phyloP scores from a whole-genome alignment of 495 filamentous ascomycete species.

The Penicillium ochrochloron region DNA sequence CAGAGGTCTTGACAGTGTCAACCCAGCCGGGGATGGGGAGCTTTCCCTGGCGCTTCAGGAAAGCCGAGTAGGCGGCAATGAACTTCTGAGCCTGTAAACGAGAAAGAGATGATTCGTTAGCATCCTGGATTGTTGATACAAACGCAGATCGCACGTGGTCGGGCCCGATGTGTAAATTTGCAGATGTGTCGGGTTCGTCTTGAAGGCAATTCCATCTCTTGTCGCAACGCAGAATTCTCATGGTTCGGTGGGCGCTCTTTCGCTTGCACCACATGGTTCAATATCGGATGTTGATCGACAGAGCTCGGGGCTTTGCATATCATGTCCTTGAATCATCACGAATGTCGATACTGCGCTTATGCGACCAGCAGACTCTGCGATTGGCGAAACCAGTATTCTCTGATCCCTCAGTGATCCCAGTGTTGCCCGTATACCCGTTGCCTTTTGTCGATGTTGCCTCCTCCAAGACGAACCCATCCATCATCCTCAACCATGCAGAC shows the following conservation, averaged over 20 bases:
- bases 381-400: neutral
- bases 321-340: conserved; percentile 1
- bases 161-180: conserved; percentile 22
- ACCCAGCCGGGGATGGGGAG: conserved; percentile 98
- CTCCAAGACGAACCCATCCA: conserved; percentile 30
- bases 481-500: conserved; percentile 21
- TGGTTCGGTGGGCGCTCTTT: neutral
- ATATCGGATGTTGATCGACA: neutral
- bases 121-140: conserved; percentile 22
- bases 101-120: conserved; percentile 31
- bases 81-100: conserved; percentile 82
- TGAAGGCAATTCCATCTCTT: conserved; percentile 24
- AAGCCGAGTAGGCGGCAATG: conserved; percentile 90
- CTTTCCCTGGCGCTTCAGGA: conserved; percentile 99
- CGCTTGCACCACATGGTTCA: neutral
- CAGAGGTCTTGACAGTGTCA: conserved; percentile 97
- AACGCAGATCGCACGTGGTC: conserved; percentile 12
- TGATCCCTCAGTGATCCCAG: neutral
- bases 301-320: neutral
- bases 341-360: neutral
- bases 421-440: neutral
- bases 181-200: conserved; percentile 31
- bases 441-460: conserved; percentile 7
- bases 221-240: conserved; percentile 12
- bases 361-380: conserved; percentile 5